Evolutionary conservation across 257 asterid species (phyloP), one percentile per base, ranked within the genome.

Genomic region (Nicotiana noctiflora): DNA sequence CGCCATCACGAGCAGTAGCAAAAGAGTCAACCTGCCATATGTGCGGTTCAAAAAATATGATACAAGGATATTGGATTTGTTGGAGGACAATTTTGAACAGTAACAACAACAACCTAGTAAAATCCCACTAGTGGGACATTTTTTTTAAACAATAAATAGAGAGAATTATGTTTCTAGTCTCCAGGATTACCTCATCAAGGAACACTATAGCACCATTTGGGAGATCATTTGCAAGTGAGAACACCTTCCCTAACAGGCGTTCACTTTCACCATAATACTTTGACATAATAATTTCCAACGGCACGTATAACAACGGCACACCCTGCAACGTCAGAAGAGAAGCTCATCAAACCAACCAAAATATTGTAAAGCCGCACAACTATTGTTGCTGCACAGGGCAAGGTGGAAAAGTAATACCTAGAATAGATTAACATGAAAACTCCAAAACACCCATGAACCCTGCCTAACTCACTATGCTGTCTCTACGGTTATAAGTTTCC

Each of bases 261-360:
- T 95, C 99, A 74, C 99, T 95, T 90, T 95, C 98, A 49, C 98
- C 99, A 66, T 91, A 96, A 84, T 88, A 96, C 81, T 96, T 96
- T 55, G 98, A 96, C 98, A 94, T 84, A 70, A 96, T 91, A 75
- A 94, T 90, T 86, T 96, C 99, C 89, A 94, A 79, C 44, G 99
- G 99, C 81, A 96, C 97, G 66, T 96, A 93, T 82, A 96, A 75
- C 88, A 96, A 82, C 5, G 98, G 98, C 76, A 94, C 90, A 64
- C 94, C 94, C 99, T 94, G 91, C 86, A 81, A 84, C 60, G 62
- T 83, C 17, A 65, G 78, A 82, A 80, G 57, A 75, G 44, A 78
- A 25, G 51, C 32, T 75, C 79, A 57, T 29, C 55, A 78, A 64
- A 25, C 44, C 21, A 70, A 46, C 32, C 25, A 74, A 49, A 74